Evolutionary conservation across 1,284 basidiomycete genomes (phyloP), one percentile per base, ranked within the genome.

Genomic region (Ganoderma multipileum): DNA sequence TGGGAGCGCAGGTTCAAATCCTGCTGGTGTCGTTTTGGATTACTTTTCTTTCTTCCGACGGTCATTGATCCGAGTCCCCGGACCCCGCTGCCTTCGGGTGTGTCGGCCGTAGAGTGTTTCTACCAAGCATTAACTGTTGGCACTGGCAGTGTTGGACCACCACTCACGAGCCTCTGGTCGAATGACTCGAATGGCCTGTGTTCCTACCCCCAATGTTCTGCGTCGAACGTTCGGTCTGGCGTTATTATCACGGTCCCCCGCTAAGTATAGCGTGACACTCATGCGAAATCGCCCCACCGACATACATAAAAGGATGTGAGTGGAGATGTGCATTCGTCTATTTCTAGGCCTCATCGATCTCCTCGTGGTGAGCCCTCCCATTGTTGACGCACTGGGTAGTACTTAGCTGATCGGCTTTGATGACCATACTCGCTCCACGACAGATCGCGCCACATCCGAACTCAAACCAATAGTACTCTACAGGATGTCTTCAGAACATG

Each of bases 1-100:
- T 72, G 59, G 59, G 71, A 70, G 71, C 71, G 71, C 65, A 72
- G 69, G 71, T 72, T 72, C 71, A 68, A 72, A 64, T 70, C 71
- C 71, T 72, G 63, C 71, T 72, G 66, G 67, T 70, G 71, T 72
- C 71, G 71, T 64, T 66, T 63, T n/a, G n/a, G n/a, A n/a, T n/a
- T n/a, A 26, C 26, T 63, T 14, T 30, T 44, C 2, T 11, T 41
- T 18, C n/a, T 52, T 28, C 7, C 4, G 33, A 33, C 33, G 33
- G 33, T 8, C 33, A 33, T 3, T 38, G 47, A n/a, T 50, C n/a
- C 47, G n/a, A 50, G 8, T 33, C 33, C 33, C 33, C 3, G 33
- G 8, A 5, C 33, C 33, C 33, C 3, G 33, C 33, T 33, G 33
- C 33, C 4, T 33, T 33, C 33, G 33, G 33, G 33, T 33, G 33